phyloP scores from a whole-genome alignment of 2,329 filamentous ascomycete genomes.

The Colletotrichum horii region DNA sequence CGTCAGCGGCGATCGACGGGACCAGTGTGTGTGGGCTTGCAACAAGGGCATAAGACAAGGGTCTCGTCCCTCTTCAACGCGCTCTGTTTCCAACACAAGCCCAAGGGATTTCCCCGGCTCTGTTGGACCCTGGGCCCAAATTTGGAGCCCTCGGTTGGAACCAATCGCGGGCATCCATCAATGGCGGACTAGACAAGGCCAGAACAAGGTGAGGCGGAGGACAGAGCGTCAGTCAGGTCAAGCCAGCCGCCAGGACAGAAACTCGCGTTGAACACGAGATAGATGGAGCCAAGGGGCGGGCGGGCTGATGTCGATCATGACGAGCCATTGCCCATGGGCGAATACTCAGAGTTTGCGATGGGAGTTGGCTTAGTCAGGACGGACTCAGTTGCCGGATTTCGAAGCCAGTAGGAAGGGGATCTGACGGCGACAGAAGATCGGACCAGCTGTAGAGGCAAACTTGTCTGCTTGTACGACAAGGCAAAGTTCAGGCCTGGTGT shows the following conservation, averaged over 20 bases:
- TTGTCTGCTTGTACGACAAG: background rate
- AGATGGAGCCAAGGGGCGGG: background rate
- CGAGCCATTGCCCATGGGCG: background rate
- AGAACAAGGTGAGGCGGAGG: constrained; percentile 5
- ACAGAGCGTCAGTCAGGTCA: background rate
- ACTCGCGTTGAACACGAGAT: background rate
- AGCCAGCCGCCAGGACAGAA: background rate
- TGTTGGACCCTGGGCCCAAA: background rate
- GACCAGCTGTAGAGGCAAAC: background rate
- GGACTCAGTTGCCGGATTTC: background rate
- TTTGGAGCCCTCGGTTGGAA: background rate
- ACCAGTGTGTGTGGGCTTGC: background rate
- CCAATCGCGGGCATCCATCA: background rate
- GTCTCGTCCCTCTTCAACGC: background rate
- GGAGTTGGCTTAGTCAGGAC: background rate
- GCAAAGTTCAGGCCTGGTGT: background rate
- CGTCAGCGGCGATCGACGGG: background rate
- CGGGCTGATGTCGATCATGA: constrained; percentile 3
- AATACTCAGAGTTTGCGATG: background rate
- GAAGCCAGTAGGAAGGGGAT: background rate
- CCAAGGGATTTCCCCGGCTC: background rate
- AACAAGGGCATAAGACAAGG: background rate
- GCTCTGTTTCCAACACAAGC: background rate
- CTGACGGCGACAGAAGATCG: background rate
- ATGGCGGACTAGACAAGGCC: background rate